Conservation (phyloP, 441 rosid species). For the Aleurites moluccanus region DNA sequence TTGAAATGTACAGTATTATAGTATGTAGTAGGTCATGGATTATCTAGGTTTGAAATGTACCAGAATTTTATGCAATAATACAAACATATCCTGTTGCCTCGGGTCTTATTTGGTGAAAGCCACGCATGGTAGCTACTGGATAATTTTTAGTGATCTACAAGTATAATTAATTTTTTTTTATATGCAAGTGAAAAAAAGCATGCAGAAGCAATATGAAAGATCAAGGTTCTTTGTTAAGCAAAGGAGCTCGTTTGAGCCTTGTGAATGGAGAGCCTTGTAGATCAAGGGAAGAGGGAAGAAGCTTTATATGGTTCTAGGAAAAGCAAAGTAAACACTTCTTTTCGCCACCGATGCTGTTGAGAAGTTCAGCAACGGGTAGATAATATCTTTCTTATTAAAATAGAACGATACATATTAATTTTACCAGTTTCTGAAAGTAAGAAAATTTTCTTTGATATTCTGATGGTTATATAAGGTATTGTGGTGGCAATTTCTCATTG, state of each 20-base stretch:
- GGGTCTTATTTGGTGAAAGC: too few species aligned
- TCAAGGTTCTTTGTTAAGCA: too few species aligned
- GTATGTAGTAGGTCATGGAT: not conserved
- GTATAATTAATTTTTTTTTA: too few species aligned
- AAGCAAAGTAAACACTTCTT: slow-evolving; percentile 81
- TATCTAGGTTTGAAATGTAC: not conserved
- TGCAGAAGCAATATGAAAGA: too few species aligned
- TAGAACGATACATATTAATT: not conserved
- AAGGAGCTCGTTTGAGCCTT: too few species aligned
- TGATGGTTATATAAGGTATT: slow-evolving; percentile 46
- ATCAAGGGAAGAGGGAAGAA: slow-evolving; percentile 87
- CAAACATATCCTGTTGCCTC: too few species aligned
- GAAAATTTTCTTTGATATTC: not conserved
- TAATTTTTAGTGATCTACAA: too few species aligned
- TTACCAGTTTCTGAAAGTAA: not conserved
- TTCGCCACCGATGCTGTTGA: slow-evolving; percentile 83
- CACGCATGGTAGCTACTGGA: too few species aligned
- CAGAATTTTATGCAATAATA: not conserved
- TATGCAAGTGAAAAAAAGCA: too few species aligned
- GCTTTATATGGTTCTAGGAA: slow-evolving; percentile 90
- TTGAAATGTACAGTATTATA: too few species aligned
- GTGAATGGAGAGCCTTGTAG: too few species aligned
- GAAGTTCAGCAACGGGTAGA: slow-evolving; percentile 81
- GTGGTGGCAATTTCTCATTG: slow-evolving; percentile 59
- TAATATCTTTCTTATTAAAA: not conserved